phyloP scores from a whole-genome alignment of 768 basidiomycete species.

The Tylopilus plumbeoviolaceoides region DNA sequence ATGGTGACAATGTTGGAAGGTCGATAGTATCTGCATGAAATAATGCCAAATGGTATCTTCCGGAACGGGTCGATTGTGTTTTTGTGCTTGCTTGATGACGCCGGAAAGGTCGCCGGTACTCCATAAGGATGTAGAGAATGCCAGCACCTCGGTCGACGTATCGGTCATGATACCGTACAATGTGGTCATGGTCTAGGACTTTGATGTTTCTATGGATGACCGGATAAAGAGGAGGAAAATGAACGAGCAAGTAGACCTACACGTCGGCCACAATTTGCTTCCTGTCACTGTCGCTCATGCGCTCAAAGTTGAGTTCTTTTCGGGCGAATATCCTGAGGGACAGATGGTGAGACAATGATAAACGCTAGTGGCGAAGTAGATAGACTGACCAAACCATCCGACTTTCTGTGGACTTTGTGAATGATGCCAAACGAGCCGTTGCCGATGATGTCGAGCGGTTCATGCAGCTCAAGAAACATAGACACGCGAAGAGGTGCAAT shows the following conservation, averaged over 20 bases:
- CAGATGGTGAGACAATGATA: too few relatives aligned
- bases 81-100: too few relatives aligned
- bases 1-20: too few relatives aligned
- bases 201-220: constrained; percentile 98
- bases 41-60: constrained; percentile 97
- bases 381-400: constrained; percentile 73
- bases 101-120: too few relatives aligned
- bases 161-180: constrained; percentile 92
- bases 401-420: constrained; percentile 83
- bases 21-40: too few relatives aligned
- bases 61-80: constrained; percentile 66
- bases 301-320: too few relatives aligned
- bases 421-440: constrained; percentile 98
- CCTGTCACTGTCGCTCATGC: too few relatives aligned
- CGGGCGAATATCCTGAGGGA: too few relatives aligned
- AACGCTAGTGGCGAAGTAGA: too few relatives aligned
- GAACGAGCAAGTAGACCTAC: constrained; percentile 45
- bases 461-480: constrained; percentile 70
- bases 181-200: constrained; percentile 93
- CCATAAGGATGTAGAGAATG: too few relatives aligned
- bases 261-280: constrained; percentile 98
- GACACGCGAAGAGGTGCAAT: constrained; percentile 17
- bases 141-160: constrained; percentile 91
- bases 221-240: background rate
- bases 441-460: constrained; percentile 87